phyloP scores from a whole-genome alignment of 495 filamentous ascomycete genomes.

The Aspergillus asperescens region DNA sequence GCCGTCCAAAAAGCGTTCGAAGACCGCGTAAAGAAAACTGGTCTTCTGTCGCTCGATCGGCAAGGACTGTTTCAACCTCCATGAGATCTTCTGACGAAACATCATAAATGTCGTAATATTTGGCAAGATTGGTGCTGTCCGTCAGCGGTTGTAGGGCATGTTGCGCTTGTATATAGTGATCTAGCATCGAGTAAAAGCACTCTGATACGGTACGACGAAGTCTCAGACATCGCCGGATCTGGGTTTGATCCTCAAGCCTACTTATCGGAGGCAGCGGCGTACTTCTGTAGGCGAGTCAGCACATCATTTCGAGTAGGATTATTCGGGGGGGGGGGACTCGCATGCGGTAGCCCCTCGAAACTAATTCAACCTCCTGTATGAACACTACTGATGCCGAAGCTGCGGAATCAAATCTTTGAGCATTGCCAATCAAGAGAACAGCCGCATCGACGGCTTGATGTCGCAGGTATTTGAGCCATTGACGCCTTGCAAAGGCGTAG shows the following conservation, averaged over 20 bases:
- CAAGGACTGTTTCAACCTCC: constrained; percentile 57
- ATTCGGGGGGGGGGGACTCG: constrained; percentile 36
- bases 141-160: constrained; percentile 63
- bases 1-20: constrained; percentile 70
- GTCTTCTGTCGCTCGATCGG: constrained; percentile 62
- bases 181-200: constrained; percentile 62
- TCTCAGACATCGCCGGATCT: constrained; percentile 70
- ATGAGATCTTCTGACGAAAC: constrained; percentile 71
- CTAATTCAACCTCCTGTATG: constrained; percentile 94
- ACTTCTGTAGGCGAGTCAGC: constrained; percentile 57
- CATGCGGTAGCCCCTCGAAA: constrained; percentile 91
- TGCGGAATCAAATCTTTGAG: constrained; percentile 79
- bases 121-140: constrained; percentile 73
- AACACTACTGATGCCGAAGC: constrained; percentile 74
- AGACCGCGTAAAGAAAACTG: constrained; percentile 72
- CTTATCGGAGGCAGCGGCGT: constrained; percentile 80
- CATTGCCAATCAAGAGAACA: constrained; percentile 63
- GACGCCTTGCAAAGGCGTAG: constrained; percentile 70
- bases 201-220: constrained; percentile 69
- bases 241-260: constrained; percentile 70
- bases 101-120: constrained; percentile 89
- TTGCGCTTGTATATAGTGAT: constrained; percentile 62
- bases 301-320: background rate
- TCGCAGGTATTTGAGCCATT: constrained; percentile 79
- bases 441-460: constrained; percentile 71